Evolutionary conservation across 345 rosid species (phyloP), one percentile per base, ranked within the genome.

Genomic region (Citropsis articulata): DNA sequence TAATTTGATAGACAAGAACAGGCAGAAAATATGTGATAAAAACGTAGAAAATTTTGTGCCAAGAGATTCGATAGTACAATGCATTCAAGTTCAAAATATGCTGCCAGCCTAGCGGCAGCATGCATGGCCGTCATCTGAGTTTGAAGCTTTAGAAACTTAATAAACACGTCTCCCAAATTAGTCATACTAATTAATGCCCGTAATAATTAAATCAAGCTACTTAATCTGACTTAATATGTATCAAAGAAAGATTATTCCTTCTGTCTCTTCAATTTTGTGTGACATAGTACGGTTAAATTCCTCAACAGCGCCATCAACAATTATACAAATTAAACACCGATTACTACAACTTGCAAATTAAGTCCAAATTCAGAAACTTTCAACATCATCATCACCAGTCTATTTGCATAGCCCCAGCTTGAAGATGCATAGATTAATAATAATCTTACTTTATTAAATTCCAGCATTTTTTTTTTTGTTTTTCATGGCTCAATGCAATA

Each of bases 401-500:
- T 35, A 30, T 63, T 14, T 50, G 7, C 3, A 31, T 48, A 6
- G 30, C 18, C 35, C 25, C 25, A 6, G 19, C 24, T 53, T 21
- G 42, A 42, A 42, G 27, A 69, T 69, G 57, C 50, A 69, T 6
- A 69, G 56, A 25, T 69, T 69, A 25, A n/a, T n/a, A 14, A 16
- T 16, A 4, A 0, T 28, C 2, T 16, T 30, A 31, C 38, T 64
- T 63, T 53, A 18, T 5, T 53, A 18, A 53, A 18, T 53, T 53
- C 57, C 1, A 53, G 57, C 22, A 5, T 53, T 5, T 53, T 53
- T 35, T 53, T 5, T 53, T 53, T 28, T 63, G 21, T 66, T 76
- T 66, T 76, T 78, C 71, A 50, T 80, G 83, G 78, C 83, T 78
- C 81, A 73, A 84, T 80, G 85, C 74, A 68, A 61, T 69, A n/a